Evolutionary conservation across 768 basidiomycete genomes (phyloP).

Genomic region (Mrakia blollopis): DNA sequence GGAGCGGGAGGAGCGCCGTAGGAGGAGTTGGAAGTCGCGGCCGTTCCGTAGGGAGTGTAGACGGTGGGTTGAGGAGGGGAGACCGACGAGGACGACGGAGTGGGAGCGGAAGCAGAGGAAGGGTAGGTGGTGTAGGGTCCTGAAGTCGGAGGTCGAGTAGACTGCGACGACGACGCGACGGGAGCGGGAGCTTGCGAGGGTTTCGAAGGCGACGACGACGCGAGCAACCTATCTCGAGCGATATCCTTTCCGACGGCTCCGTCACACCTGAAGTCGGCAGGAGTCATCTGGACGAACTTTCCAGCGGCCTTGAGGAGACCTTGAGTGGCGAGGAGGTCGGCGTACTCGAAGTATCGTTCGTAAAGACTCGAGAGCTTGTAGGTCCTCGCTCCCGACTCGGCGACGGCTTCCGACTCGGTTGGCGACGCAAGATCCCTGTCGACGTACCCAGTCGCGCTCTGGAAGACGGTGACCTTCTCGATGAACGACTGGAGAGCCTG

Average conservation of each 20-base stretch:
- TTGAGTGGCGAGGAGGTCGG: constrained; percentile 82
- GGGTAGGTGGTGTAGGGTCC: constrained; percentile 9
- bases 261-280: constrained; percentile 67
- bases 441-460: constrained; percentile 57
- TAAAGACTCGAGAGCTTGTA: constrained; percentile 84
- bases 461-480: constrained; percentile 94
- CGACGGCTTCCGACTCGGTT: constrained; percentile 46
- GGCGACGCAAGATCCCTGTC: constrained; percentile 55
- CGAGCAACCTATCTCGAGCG: constrained; percentile 41
- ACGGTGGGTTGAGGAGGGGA: background rate
- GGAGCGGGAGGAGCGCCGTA: constrained; percentile 36
- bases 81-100: constrained; percentile 2
- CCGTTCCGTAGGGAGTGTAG: constrained; percentile 27
- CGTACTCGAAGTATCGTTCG: constrained; percentile 92
- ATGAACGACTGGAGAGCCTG: constrained; percentile 86
- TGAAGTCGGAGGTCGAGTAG: constrained; percentile 43
- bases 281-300: constrained; percentile 71
- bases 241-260: constrained; percentile 43
- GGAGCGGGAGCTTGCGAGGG: constrained; percentile 26
- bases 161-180: constrained; percentile 30
- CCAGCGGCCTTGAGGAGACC: constrained; percentile 81
- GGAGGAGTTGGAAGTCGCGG: constrained; percentile 3
- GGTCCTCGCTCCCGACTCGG: constrained; percentile 53
- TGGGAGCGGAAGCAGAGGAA: constrained; percentile 9
- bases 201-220: constrained; percentile 38